Evolutionary conservation across 805 yeast genomes (phyloP).

Genomic region (Cyberlindnera mississippiensis): DNA sequence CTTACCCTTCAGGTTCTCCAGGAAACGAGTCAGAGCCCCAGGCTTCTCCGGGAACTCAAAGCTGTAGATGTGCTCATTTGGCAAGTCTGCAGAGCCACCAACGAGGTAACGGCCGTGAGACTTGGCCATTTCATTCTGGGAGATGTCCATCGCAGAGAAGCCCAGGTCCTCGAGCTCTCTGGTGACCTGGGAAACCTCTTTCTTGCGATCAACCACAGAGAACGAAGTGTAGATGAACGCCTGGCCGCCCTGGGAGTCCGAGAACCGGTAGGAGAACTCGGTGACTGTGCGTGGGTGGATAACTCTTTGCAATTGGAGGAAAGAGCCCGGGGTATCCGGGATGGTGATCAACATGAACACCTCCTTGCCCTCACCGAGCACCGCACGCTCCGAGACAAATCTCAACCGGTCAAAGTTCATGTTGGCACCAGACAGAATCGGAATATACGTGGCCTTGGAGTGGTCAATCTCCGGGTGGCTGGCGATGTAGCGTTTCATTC

Average conservation of each 20-base stretch:
- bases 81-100: slow-evolving; percentile 79
- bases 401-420: slow-evolving; percentile 96
- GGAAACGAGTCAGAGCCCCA: slow-evolving; percentile 82
- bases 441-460: slow-evolving; percentile 65
- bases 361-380: slow-evolving; percentile 97
- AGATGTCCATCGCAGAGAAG: slow-evolving; percentile 75
- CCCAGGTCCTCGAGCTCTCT: slow-evolving; percentile 57
- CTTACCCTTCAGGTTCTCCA: slow-evolving; percentile 61
- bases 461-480: slow-evolving; percentile 70
- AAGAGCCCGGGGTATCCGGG: slow-evolving; percentile 92
- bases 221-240: slow-evolving; percentile 90
- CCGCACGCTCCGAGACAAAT: slow-evolving; percentile 96
- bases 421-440: slow-evolving; percentile 92
- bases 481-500: slow-evolving; percentile 76
- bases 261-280: slow-evolving; percentile 87
- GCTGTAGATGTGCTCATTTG: slow-evolving; percentile 71
- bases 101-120: slow-evolving; percentile 94
- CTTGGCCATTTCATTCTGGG: slow-evolving; percentile 92
- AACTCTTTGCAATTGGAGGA: slow-evolving; percentile 67
- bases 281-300: slow-evolving; percentile 89
- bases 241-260: slow-evolving; percentile 38
- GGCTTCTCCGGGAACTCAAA: slow-evolving; percentile 98
- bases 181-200: slow-evolving; percentile 66
- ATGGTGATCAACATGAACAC: slow-evolving; percentile 86
- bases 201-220: slow-evolving; percentile 69